phyloP scores from a whole-genome alignment of 345 rosid species.

The Capsella bursapastoris region DNA sequence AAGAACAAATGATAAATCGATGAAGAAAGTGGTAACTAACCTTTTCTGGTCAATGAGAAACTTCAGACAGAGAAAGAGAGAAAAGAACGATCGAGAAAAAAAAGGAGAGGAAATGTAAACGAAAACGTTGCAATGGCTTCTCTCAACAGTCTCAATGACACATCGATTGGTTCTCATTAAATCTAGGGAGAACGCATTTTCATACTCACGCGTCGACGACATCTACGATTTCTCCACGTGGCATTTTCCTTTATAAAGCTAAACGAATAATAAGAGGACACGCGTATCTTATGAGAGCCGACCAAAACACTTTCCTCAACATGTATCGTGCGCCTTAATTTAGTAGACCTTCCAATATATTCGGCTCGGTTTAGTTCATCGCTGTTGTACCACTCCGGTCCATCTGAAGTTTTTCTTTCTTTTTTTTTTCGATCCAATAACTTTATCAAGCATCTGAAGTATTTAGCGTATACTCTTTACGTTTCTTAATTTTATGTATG shows the following conservation, averaged over 20 bases:
- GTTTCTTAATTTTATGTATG: neutral
- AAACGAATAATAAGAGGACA: slow-evolving; percentile 6
- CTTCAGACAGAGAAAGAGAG: neutral
- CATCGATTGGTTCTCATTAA: slow-evolving; percentile 38
- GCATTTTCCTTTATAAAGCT: neutral
- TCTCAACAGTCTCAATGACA: neutral
- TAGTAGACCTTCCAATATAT: neutral
- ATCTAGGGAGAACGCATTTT: slow-evolving; percentile 10
- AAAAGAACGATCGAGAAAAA: neutral
- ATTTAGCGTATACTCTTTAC: too few species aligned
- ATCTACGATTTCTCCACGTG: slow-evolving; percentile 42
- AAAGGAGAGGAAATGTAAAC: neutral
- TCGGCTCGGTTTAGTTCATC: neutral
- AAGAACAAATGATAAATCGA: neutral
- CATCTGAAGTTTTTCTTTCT: too few species aligned
- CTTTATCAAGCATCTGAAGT: too few species aligned
- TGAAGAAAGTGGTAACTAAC: neutral
- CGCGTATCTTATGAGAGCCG: slow-evolving; percentile 21
- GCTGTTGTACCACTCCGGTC: too few species aligned
- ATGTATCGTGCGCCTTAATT: slow-evolving; percentile 25
- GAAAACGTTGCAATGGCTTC: slow-evolving; percentile 24
- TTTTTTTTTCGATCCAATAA: too few species aligned
- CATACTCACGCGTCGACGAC: slow-evolving; percentile 19
- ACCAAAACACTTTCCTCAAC: slow-evolving; percentile 6
- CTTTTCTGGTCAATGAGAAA: neutral